Base-by-base conservation (phyloP, 306 rosid species). In the Adenanthera pavonina region DNA sequence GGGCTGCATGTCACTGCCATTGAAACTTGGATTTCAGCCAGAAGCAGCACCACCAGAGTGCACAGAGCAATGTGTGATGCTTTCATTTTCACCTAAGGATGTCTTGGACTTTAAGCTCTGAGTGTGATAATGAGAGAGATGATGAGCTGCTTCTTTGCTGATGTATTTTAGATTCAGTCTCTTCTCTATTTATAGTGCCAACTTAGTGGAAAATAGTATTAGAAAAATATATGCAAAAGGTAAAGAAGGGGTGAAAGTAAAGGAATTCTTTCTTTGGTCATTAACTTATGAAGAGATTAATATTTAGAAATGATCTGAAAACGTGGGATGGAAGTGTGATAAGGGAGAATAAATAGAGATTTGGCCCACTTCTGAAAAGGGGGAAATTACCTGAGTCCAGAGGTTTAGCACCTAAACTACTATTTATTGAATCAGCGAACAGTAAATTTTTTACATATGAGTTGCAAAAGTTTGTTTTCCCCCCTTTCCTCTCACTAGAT, bases 1-100 rank as follows among this genome's bases (percentile, higher is more conserved):
- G 99, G 96, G 80, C 92, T 93, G 87, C 99, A 95, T 66, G 93
- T 93, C 19, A 92, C 96, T 47, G 94, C 98, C 84, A 61, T 66
- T 72, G 94, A 81, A 33, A 89, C 84, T 20, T 85, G 84, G 35
- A 88, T 69, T 81, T 83, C 67, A 66, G 89, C 88, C 49, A 87
- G 19, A 60, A 90, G 77, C 60, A 95, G 43, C 69, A 93, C 74
- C 49, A 92, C 43, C 71, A 92, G 72, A 72, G 89, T 82, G 87
- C 84, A 89, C 69, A 89, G 83, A 62, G 80, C 92, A 79, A 84
- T 78, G 78, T 84, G 68, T 80, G 97, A 7, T 81, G 91, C 86
- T 89, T 95, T 92, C 99, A 93, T 93, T 78, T 85, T 92, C 82
- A 72, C 72, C 64, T 48, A 8, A 79, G 72, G 59, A 74, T 40